Percentiles rank a stretch among this genome's conserved stretches.
phyloP scores from a whole-genome alignment of 2,329 filamentous ascomycete genomes.

The Alternaria dauci region DNA sequence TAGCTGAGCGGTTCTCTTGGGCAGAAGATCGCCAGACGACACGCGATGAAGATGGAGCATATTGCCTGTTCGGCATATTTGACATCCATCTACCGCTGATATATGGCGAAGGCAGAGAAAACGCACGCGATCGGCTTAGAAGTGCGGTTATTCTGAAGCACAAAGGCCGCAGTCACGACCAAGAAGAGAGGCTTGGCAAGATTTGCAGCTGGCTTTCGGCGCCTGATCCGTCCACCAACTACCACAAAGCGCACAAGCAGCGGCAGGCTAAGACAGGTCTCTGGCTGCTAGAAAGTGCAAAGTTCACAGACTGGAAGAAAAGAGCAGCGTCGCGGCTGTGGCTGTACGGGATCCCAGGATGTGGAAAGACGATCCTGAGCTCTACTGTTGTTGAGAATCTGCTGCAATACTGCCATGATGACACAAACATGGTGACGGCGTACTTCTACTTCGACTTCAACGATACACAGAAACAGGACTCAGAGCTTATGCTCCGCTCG shows the following conservation, averaged over 20 bases:
- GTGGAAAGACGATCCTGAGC: conserved; percentile 55
- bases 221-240: conserved; percentile 49
- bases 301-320: conserved; percentile 47
- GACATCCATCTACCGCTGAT: conserved; percentile 14
- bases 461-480: conserved; percentile 47
- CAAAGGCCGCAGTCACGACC: not conserved
- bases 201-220: conserved; percentile 45
- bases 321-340: conserved; percentile 44
- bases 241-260: conserved; percentile 40
- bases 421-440: conserved; percentile 14
- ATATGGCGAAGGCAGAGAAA: conserved; percentile 24
- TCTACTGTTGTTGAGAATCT: conserved; percentile 36
- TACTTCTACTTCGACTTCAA: conserved; percentile 52
- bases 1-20: conserved; percentile 31
- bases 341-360: conserved; percentile 54
- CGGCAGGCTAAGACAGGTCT: conserved; percentile 45
- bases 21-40: conserved; percentile 31
- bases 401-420: no score
- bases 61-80: conserved; percentile 25
- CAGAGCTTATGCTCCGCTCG: conserved; percentile 49
- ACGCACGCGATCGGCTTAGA: conserved; percentile 19
- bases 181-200: conserved; percentile 12
- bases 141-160: not conserved
- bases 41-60: conserved; percentile 24
- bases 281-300: conserved; percentile 45